These are phyloP conservation scores for Spiromastix sp. DNA, from an alignment of 2,329 filamentous ascomycete genomes.

Conservation along the genomic window DNA sequence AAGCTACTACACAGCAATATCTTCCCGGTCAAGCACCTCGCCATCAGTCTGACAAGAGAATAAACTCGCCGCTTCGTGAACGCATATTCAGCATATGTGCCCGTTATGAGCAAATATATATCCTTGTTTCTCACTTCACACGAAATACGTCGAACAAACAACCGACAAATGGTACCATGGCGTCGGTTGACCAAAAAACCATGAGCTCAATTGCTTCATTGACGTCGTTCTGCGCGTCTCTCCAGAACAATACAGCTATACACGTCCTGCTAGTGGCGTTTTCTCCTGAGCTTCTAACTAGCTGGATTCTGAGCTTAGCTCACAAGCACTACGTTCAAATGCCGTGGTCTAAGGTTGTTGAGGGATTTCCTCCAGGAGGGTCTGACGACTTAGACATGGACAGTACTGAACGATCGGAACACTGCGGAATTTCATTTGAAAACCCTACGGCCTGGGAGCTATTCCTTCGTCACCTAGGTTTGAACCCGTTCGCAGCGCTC, in stretches of 20 bases:
- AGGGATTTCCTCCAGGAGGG: too few species aligned
- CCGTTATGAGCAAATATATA: conserved; percentile 57
- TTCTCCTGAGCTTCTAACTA: conserved; percentile 36
- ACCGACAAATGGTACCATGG: background rate
- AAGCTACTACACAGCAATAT: conserved; percentile 61
- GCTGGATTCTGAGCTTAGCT: conserved; percentile 47
- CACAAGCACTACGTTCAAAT: conserved; percentile 30
- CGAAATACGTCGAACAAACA: too few species aligned
- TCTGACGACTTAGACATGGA: too few species aligned
- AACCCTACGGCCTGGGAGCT: conserved; percentile 51
- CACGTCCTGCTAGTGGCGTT: conserved; percentile 5
- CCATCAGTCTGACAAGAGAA: conserved; percentile 4
- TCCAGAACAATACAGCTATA: conserved; percentile 7
- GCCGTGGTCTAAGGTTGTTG: conserved; percentile 5
- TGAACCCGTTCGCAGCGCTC: conserved; percentile 66
- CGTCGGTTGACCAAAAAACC: conserved; percentile 8
- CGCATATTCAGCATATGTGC: conserved; percentile 43
- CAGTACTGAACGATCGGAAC: too few species aligned
- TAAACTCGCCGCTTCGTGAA: conserved; percentile 41
- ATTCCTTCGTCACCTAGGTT: conserved; percentile 53
- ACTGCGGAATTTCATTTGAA: too few species aligned
- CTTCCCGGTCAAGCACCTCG: conserved; percentile 51
- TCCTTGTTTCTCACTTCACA: conserved; percentile 48
- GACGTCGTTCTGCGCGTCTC: conserved; percentile 17
- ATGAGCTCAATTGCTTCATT: conserved; percentile 13